Evolutionary conservation across 2,329 filamentous ascomycete species (phyloP).

Genomic region (Zymoseptoria ardabiliae): DNA sequence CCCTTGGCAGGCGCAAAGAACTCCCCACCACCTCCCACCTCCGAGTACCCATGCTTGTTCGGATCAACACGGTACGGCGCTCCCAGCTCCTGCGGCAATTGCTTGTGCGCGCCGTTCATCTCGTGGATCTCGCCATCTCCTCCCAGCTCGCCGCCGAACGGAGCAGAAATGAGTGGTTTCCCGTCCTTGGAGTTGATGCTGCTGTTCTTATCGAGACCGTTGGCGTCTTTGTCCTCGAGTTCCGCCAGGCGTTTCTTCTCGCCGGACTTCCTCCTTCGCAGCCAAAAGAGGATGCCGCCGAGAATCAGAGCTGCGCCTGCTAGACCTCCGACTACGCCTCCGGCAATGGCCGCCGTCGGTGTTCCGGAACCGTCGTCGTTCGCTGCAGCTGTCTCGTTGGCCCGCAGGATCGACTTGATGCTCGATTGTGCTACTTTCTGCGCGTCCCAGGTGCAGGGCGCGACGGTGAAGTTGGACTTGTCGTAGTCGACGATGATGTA

Average conservation of each 20-base stretch:
- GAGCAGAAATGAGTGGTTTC: conserved; percentile 22
- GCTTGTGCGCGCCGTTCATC: conserved; percentile 23
- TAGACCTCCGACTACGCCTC: conserved; percentile 28
- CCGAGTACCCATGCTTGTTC: conserved; percentile 27
- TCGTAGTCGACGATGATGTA: conserved; percentile 34
- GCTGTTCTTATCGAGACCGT: conserved; percentile 8
- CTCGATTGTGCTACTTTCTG: conserved; percentile 15
- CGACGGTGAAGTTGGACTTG: conserved; percentile 30
- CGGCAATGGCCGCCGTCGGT: conserved; percentile 28
- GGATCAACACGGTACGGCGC: conserved; percentile 25
- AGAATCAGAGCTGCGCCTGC: conserved; percentile 23
- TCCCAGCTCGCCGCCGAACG: conserved; percentile 29
- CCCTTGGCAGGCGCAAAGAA: conserved; percentile 13
- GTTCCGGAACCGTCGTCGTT: conserved; percentile 15
- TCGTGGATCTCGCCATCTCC: conserved; percentile 29
- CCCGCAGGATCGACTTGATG: conserved; percentile 26
- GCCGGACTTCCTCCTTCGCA: conserved; percentile 20
- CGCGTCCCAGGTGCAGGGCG: conserved; percentile 29
- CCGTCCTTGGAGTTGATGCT: conserved; percentile 5
- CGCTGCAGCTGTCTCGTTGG: conserved; percentile 14
- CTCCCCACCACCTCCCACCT: conserved; percentile 25
- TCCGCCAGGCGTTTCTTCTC: conserved; percentile 24
- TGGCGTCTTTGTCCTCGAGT: conserved; percentile 25
- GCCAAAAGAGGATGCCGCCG: conserved; percentile 21
- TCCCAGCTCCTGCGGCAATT: conserved; percentile 25